A percentile compares a stretch with the other conserved stretches of the same genome.
phyloP scores from a whole-genome alignment of 805 yeast genomes.

The Schwanniomyces yamadae region DNA sequence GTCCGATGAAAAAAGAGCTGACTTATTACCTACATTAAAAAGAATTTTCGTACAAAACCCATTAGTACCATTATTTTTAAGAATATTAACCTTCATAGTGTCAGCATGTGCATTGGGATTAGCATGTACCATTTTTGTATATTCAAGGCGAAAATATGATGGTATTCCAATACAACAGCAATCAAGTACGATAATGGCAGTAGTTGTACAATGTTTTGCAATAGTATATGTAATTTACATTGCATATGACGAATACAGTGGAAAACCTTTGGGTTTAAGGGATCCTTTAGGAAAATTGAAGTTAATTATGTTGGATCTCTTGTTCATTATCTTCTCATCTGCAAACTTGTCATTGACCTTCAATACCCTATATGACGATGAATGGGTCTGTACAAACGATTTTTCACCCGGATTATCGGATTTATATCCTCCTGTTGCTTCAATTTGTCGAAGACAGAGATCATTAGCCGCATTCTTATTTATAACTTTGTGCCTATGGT shows the following conservation, averaged over 20 bases:
- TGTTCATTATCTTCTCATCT: constrained; percentile 84
- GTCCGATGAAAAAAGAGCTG: constrained; percentile 59
- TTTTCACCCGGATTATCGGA: constrained; percentile 17
- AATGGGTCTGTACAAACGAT: constrained; percentile 67
- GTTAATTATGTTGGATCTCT: constrained; percentile 74
- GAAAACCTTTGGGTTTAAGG: constrained; percentile 88
- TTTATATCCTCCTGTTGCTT: constrained; percentile 33
- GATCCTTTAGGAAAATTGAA: constrained; percentile 81
- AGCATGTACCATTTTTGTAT: constrained; percentile 57
- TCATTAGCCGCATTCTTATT: constrained; percentile 79
- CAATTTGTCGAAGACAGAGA: constrained; percentile 75
- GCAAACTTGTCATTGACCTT: constrained; percentile 87
- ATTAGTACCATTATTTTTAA: constrained; percentile 72
- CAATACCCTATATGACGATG: constrained; percentile 72
- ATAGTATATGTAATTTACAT: constrained; percentile 75
- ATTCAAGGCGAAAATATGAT: constrained; percentile 34
- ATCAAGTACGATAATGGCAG: constrained; percentile 91
- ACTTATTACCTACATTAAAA: constrained; percentile 60
- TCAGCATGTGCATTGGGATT: constrained; percentile 70
- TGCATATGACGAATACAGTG: constrained; percentile 86
- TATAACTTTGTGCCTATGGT: constrained; percentile 76
- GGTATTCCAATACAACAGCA: constrained; percentile 57
- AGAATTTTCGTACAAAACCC: constrained; percentile 71
- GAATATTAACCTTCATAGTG: constrained; percentile 50
- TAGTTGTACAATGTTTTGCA: constrained; percentile 79